Base-by-base conservation (phyloP, 192 early-diverging fungal species). In the Backusella macrospora region DNA sequence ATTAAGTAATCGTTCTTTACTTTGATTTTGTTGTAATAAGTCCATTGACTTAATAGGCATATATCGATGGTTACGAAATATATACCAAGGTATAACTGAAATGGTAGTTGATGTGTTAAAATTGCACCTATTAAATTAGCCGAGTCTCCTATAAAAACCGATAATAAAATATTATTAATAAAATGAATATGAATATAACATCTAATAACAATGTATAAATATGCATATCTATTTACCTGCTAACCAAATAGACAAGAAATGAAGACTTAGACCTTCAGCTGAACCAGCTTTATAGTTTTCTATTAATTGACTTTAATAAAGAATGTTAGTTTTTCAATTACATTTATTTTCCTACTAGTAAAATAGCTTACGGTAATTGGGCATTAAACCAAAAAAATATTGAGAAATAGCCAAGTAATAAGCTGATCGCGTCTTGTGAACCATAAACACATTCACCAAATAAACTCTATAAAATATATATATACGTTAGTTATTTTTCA, bases 121-220 rank as follows among this genome's bases (percentile, higher is more conserved):
- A 94, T 65, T 23, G 91, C 89, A n/a, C 93, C 93, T 48, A 91
- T 72, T 5, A 94, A 75, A 78, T 92, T 94, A 70, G 87, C 85
- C 45, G 89, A 62, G 69, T 95, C 93, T 34, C 93, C 93, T 81
- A 75, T 65, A 29, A 76, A 48, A 66, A 40, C 26, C 29, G 29
- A 34, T 34, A 71, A 48, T 70, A 26, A 43, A 44, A 62, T 40
- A 40, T 18, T 39, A 14, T 45, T 59, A 26, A 26, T 18, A 59
- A 59, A 34, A 34, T 34, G 29, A 34, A 2, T 2, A 34, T 34
- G 29, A 34, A 34, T 34, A 34, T 34, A 34, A 34, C 29, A 34
- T 34, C 29, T 26, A 12, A 13, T 59, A 13, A 59, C 10, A 26
- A 59, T 49, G 18, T 18, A 9, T 9, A 21, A 0, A 23, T 52